Percentiles rank a stretch among this genome's conserved stretches.
Evolutionary conservation across 257 asterid genomes (phyloP).

Genomic region (Knoxia roxburghii): DNA sequence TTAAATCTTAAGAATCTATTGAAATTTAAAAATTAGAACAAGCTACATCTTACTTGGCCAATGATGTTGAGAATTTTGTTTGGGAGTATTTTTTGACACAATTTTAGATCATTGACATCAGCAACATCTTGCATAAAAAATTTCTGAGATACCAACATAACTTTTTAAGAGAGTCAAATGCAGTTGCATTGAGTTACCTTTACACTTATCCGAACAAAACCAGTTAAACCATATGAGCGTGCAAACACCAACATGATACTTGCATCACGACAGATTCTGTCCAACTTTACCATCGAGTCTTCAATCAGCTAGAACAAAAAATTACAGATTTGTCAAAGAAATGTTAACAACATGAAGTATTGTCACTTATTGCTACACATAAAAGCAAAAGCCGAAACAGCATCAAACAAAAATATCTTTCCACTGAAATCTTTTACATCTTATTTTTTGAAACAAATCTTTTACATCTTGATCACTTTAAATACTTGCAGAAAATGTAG

Average conservation of each 20-base stretch:
- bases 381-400: background rate
- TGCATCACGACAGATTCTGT: conserved; percentile 79
- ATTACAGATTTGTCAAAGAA: conserved; percentile 6
- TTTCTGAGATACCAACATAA: background rate
- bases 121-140: background rate
- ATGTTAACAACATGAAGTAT: background rate
- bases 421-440: background rate
- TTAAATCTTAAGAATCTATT: background rate
- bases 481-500: background rate
- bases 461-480: background rate
- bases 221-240: conserved; percentile 95
- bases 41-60: background rate
- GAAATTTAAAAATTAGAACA: background rate
- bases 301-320: conserved; percentile 62
- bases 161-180: background rate
- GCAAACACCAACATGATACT: conserved; percentile 77
- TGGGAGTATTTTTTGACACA: background rate
- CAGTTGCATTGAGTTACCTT: conserved; percentile 41
- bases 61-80: background rate
- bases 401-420: background rate
- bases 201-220: conserved; percentile 81
- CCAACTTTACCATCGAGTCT: conserved; percentile 82
- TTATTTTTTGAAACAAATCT: too few species aligned
- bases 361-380: background rate
- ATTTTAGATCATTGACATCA: background rate